Evolutionary conservation across 345 rosid genomes (phyloP).

Genomic region (Arabis alpina): DNA sequence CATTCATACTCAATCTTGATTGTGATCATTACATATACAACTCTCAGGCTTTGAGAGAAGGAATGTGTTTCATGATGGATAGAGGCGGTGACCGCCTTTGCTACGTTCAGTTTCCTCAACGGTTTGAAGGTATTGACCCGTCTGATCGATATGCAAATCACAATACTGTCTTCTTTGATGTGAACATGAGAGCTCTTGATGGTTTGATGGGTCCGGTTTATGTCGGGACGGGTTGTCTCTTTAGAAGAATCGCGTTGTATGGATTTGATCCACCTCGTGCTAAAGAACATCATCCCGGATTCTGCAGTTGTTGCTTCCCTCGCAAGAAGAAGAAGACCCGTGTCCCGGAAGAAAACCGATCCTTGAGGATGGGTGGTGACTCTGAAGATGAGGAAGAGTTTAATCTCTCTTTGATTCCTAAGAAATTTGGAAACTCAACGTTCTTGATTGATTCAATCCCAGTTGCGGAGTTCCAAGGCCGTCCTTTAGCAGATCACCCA

Average conservation of each 20-base stretch:
- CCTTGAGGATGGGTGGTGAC: constrained; percentile 96
- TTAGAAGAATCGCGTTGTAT: constrained; percentile 87
- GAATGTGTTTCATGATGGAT: constrained; percentile 99
- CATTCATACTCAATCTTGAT: constrained; percentile 95
- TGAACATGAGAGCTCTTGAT: constrained; percentile 98
- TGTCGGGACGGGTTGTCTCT: constrained; percentile 97
- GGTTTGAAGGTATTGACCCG: constrained; percentile 98
- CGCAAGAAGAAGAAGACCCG: constrained; percentile 65
- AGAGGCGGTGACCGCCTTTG: constrained; percentile 96
- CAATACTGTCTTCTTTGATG: constrained; percentile 98
- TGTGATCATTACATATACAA: constrained; percentile 98
- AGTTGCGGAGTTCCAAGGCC: constrained; percentile 93
- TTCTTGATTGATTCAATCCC: constrained; percentile 93
- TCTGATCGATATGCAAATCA: constrained; percentile 97
- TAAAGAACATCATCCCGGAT: constrained; percentile 80
- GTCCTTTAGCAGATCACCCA: constrained; percentile 97
- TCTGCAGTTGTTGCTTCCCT: constrained; percentile 75
- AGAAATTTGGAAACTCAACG: constrained; percentile 85
- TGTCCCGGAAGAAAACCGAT: constrained; percentile 76
- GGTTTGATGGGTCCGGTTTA: constrained; percentile 98
- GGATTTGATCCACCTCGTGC: constrained; percentile 94
- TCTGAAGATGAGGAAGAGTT: constrained; percentile 89
- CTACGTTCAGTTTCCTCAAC: constrained; percentile 96
- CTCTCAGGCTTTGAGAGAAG: constrained; percentile 95
- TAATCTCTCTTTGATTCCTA: constrained; percentile 77